Evolutionary conservation across 225 moss, liverwort and hornwort species (phyloP).

Genomic region (Rhytidiadelphus loreus): DNA sequence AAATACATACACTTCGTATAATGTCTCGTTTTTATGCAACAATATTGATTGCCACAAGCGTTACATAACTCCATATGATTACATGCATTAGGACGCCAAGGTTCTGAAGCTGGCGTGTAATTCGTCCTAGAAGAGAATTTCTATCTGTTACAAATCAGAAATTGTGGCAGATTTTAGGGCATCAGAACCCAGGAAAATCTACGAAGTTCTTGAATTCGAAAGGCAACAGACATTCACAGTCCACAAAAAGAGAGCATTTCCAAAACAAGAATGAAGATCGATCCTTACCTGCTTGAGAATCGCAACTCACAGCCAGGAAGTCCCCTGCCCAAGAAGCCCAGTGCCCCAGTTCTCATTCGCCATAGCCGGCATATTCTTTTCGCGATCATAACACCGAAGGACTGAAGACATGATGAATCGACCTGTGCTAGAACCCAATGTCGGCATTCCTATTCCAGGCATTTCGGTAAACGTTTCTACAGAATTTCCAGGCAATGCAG

Average conservation of each 20-base stretch:
- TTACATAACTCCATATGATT: too few relatives aligned
- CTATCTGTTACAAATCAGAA: not conserved
- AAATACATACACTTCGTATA: too few relatives aligned
- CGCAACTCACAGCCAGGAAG: not conserved
- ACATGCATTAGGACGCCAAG: too few relatives aligned
- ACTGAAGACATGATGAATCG: too few relatives aligned
- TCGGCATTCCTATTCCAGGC: not conserved
- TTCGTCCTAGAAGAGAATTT: not conserved
- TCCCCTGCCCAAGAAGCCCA: too few relatives aligned
- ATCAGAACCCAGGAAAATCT: not conserved
- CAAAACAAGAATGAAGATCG: not conserved
- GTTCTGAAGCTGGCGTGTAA: not conserved
- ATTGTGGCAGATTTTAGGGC: not conserved
- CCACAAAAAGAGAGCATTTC: not conserved
- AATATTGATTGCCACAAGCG: not conserved
- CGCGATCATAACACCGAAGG: too few relatives aligned
- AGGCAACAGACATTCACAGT: not conserved
- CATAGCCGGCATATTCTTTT: not conserved
- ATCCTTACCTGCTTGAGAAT: not conserved
- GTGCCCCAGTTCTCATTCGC: not conserved
- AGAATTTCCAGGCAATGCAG: not conserved
- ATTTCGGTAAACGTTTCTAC: not conserved
- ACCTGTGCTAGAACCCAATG: not conserved
- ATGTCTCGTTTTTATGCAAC: not conserved
- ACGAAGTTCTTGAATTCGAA: not conserved